These are phyloP conservation scores for Dryadomyces quercivorus DNA, from an alignment of 2,329 filamentous ascomycete genomes.

Conservation along the genomic window DNA sequence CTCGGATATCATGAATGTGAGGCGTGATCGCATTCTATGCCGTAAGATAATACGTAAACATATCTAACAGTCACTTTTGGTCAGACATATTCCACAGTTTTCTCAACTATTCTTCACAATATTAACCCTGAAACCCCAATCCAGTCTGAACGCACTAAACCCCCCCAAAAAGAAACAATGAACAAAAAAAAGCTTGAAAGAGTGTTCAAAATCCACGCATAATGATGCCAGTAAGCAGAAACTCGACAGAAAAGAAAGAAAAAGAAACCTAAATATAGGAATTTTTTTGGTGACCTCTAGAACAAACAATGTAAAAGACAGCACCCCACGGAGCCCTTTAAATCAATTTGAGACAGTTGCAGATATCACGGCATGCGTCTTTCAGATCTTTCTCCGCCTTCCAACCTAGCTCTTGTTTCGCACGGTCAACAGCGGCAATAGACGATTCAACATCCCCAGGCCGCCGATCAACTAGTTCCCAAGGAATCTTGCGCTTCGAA, in stretches of 20 bases:
- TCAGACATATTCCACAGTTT: too few species aligned
- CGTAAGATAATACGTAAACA: too few species aligned
- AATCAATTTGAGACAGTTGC: neutral
- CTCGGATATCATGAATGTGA: too few species aligned
- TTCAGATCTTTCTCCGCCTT: neutral
- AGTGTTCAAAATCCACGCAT: neutral
- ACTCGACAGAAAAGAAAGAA: neutral
- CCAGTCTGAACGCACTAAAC: too few species aligned
- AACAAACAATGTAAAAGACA: neutral
- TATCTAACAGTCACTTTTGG: too few species aligned
- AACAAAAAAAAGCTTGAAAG: too few species aligned
- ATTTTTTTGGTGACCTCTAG: neutral
- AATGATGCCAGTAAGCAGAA: neutral
- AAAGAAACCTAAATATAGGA: neutral
- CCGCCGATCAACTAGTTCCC: conserved; percentile 23
- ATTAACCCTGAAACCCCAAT: too few species aligned
- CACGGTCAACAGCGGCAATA: conserved; percentile 27
- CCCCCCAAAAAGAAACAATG: too few species aligned
- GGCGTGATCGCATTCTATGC: too few species aligned
- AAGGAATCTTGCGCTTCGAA: conserved; percentile 23
- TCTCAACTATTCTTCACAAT: too few species aligned
- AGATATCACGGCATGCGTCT: conserved; percentile 5
- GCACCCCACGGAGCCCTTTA: neutral
- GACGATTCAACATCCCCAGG: conserved; percentile 31
- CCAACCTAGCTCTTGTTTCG: conserved; percentile 31